phyloP scores from a whole-genome alignment of 495 filamentous ascomycete species.

The Bryoglossum gracile region DNA sequence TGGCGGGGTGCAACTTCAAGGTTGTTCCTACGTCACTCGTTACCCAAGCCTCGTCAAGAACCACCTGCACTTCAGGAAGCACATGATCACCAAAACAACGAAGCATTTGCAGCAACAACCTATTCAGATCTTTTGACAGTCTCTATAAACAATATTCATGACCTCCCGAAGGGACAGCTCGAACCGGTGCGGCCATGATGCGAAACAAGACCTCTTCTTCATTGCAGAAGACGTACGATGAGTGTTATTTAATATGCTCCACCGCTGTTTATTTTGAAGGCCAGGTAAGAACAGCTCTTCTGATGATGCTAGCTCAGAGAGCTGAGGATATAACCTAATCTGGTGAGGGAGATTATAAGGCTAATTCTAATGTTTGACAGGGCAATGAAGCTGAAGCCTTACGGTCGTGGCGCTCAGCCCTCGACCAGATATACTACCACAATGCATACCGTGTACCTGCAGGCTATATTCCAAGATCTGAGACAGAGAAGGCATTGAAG shows the following conservation, averaged over 20 bases:
- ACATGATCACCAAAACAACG: slow-evolving; percentile 3
- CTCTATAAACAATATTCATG: slow-evolving; percentile 8
- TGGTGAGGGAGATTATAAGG: background rate
- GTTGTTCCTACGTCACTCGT: background rate
- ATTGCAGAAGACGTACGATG: slow-evolving; percentile 96
- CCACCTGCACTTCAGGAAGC: slow-evolving; percentile 1
- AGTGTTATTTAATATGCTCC: slow-evolving; percentile 87
- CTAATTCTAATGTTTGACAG: slow-evolving; percentile 34
- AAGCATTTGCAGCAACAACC: background rate
- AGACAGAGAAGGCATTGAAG: slow-evolving; percentile 78
- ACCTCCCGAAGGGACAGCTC: background rate
- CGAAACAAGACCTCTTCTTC: slow-evolving; percentile 70
- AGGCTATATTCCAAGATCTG: slow-evolving; percentile 64
- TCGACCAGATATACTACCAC: slow-evolving; percentile 86
- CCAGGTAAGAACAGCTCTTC: slow-evolving; percentile 48
- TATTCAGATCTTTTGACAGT: background rate
- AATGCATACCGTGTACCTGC: slow-evolving; percentile 67
- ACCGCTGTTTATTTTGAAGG: slow-evolving; percentile 94
- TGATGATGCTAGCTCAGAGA: background rate
- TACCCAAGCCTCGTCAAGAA: background rate
- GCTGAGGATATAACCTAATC: background rate
- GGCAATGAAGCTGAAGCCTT: slow-evolving; percentile 91
- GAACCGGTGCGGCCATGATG: slow-evolving; percentile 41
- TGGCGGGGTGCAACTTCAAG: background rate
- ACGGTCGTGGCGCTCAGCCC: slow-evolving; percentile 82